These are phyloP conservation scores for Marchantia paleacea DNA, from an alignment of 225 moss, liverwort and hornwort genomes.

Conservation along the genomic window DNA sequence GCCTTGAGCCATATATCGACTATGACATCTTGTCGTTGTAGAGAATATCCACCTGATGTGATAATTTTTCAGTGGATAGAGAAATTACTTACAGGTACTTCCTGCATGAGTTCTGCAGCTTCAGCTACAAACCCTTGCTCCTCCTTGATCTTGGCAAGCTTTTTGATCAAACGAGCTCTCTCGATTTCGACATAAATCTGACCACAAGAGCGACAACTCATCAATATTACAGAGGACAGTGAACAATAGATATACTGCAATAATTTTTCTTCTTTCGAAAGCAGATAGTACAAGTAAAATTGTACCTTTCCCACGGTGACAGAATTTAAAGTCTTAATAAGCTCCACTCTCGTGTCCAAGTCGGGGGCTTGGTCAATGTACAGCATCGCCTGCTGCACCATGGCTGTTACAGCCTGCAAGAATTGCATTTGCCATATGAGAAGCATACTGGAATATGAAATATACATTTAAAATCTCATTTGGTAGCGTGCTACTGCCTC, in stretches of 20 bases:
- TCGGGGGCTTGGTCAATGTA: slow-evolving; percentile 80
- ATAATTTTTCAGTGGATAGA: too few species aligned
- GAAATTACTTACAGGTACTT: slow-evolving; percentile 80
- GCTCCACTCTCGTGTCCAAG: slow-evolving; percentile 74
- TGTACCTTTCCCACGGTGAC: slow-evolving; percentile 91
- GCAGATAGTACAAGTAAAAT: not conserved
- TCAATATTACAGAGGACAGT: too few species aligned
- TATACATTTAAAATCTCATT: too few species aligned
- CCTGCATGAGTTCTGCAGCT: slow-evolving; percentile 98
- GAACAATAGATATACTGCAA: not conserved
- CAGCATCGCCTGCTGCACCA: slow-evolving; percentile 96
- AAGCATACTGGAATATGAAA: not conserved
- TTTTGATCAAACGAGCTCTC: slow-evolving; percentile 91
- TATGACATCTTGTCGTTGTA: not conserved
- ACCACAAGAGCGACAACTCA: not conserved
- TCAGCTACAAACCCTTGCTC: slow-evolving; percentile 93
- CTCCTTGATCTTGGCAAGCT: slow-evolving; percentile 93
- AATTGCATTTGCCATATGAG: not conserved
- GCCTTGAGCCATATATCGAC: not conserved
- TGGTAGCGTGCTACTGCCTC: too few species aligned
- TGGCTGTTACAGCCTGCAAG: slow-evolving; percentile 86
- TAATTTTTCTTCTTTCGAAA: not conserved
- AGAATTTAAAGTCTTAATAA: slow-evolving; percentile 91
- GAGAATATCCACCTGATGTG: not conserved
- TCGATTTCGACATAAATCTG: slow-evolving; percentile 99